Percentiles rank a stretch among this genome's conserved stretches.
These are phyloP conservation scores for Puccinia brachypodii DNA, from an alignment of 1,284 basidiomycete genomes.

Conservation along the genomic window DNA sequence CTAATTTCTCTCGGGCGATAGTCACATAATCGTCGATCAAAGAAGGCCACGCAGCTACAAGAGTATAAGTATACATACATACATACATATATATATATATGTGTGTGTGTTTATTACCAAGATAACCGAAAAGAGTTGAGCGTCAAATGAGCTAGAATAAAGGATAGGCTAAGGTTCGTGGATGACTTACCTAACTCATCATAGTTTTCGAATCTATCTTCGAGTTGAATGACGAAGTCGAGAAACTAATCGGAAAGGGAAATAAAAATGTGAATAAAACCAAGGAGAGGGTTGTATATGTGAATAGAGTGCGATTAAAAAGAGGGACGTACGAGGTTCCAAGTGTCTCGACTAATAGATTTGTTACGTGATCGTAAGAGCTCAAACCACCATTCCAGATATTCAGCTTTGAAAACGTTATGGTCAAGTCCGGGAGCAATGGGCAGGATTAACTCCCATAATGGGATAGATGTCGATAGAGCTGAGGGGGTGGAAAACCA, in stretches of 20 bases:
- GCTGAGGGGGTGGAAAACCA: neutral
- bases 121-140: no score
- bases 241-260: slow-evolving; percentile 25
- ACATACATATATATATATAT: neutral
- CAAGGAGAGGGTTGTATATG: neutral
- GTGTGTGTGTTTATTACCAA: no score
- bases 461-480: slow-evolving; percentile 38
- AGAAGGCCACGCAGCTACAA: slow-evolving; percentile 45
- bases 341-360: slow-evolving; percentile 43
- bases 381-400: slow-evolving; percentile 45
- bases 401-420: slow-evolving; percentile 19
- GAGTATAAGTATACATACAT: no score
- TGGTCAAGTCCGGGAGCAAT: slow-evolving; percentile 17
- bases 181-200: slow-evolving; percentile 37
- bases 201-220: slow-evolving; percentile 41
- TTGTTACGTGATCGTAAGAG: slow-evolving; percentile 39
- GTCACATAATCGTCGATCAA: slow-evolving; percentile 47
- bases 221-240: slow-evolving; percentile 42
- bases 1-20: slow-evolving; percentile 29
- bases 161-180: neutral
- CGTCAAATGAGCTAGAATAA: neutral
- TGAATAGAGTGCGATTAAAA: neutral
- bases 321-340: slow-evolving; percentile 40
- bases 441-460: slow-evolving; percentile 43
- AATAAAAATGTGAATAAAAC: no score